phyloP scores from a whole-genome alignment of 441 rosid species.

The Flueggea neowawraea region DNA sequence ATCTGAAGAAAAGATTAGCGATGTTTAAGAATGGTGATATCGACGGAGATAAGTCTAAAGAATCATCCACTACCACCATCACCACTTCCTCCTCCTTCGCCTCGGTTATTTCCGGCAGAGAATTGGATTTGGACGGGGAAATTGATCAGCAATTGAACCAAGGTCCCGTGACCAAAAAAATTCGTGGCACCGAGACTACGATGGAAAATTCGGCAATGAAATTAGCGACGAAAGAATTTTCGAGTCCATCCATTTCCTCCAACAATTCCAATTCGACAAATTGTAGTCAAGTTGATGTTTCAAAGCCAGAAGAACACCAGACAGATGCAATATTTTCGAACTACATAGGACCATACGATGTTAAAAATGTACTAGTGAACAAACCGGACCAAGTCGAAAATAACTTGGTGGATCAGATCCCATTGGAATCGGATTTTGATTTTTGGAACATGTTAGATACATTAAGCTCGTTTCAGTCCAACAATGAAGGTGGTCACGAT shows the following conservation, averaged over 20 bases:
- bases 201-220: background rate
- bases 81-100: constrained; percentile 38
- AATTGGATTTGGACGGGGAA: constrained; percentile 13
- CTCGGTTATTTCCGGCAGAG: constrained; percentile 14
- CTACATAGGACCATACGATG: constrained; percentile 13
- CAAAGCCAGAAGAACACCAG: constrained; percentile 22
- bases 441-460: constrained; percentile 72
- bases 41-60: constrained; percentile 21
- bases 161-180: constrained; percentile 18
- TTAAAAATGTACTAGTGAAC: constrained; percentile 36
- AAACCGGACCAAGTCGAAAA: constrained; percentile 37
- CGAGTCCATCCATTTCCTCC: constrained; percentile 37
- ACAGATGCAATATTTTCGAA: constrained; percentile 19
- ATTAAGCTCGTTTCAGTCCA: no score
- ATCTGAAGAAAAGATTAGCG: constrained; percentile 65
- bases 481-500: background rate
- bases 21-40: background rate
- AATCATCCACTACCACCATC: constrained; percentile 17
- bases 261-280: constrained; percentile 24
- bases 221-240: constrained; percentile 17
- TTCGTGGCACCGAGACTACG: constrained; percentile 2
- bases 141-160: constrained; percentile 11
- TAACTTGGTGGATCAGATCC: constrained; percentile 28
- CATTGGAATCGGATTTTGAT: constrained; percentile 57
- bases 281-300: constrained; percentile 14